Base-by-base conservation (phyloP, 768 basidiomycete genomes). In the Tricholoma sp. region DNA sequence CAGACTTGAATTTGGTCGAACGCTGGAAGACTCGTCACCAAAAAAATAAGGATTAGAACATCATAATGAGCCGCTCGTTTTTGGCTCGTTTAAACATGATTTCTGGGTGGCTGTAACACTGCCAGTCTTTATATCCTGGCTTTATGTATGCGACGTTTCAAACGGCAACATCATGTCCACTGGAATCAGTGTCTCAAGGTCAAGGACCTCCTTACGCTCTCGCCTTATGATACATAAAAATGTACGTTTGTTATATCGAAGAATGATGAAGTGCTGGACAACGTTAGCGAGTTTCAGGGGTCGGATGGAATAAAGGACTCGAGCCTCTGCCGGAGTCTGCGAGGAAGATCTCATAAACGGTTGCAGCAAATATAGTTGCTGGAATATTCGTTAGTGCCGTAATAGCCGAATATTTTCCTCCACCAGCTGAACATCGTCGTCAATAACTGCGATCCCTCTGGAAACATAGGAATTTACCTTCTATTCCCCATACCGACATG, bases 321-420 rank as follows among this genome's bases (percentile, higher is more conserved):
- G 57, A 62, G 84, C 84, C 82, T 68, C 85, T 71, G 59, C 80
- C 78, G 10, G 81, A 82, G 64, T 87, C 86, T 21, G 73, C 67
- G 22, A 88, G 70, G 66, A 88, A 75, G 8, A 78, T 57, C 59
- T 86, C 82, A 54, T 88, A 86, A 24, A 85, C 56, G 52, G 75
- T 57, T 21, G 75, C 78, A 10, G 77, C 84, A 49, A 85, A 68
- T 27, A 86, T 52, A 12, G 79, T 87, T 2, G 84, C 83, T 4
- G 83, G 85, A 62, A 88, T 84, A 61, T 85, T 88, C 4, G 82
- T 82, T 29, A 88, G 75, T 3, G 86, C 82, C 0, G 86, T 66
- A 50, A 88, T 79, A 9, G 85, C 87, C 1, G 82, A 79, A 63
- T 87, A 88, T 4, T 65, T 61, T 16, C 79, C 80, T 32, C 84